These are phyloP conservation scores for Leishmania guyanensis DNA, from an alignment of 208 protist species.

Conservation along the genomic window DNA sequence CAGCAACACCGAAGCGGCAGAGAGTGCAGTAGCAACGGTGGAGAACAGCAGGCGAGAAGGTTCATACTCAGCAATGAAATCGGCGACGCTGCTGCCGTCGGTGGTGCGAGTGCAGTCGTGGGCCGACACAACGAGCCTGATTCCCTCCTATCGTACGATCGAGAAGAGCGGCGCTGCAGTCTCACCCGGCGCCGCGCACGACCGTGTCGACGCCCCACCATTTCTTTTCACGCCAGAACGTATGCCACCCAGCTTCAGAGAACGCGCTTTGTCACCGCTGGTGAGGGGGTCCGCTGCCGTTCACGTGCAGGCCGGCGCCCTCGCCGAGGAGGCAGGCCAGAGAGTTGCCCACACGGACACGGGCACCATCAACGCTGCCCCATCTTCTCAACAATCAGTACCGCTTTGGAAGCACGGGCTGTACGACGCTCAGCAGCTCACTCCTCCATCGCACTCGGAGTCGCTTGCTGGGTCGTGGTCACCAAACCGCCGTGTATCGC, in stretches of 20 bases:
- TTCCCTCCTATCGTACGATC: neutral
- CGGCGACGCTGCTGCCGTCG: neutral
- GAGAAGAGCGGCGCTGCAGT: neutral
- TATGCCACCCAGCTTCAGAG: neutral
- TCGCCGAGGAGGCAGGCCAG: neutral
- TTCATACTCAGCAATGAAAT: neutral
- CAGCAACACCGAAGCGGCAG: neutral
- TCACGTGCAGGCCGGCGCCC: neutral
- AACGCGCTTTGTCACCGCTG: neutral
- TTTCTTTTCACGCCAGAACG: neutral
- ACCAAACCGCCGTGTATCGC: neutral
- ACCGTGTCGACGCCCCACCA: neutral
- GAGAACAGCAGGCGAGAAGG: neutral
- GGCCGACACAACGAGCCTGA: neutral
- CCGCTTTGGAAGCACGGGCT: neutral
- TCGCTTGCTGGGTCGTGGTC: neutral
- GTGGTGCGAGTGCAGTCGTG: neutral
- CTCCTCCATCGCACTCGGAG: neutral
- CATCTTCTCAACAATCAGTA: neutral
- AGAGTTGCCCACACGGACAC: neutral
- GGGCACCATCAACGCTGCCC: neutral
- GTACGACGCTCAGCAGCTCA: neutral
- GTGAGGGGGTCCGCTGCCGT: neutral
- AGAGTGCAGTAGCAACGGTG: neutral
- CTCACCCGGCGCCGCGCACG: neutral